phyloP scores from a whole-genome alignment of 2,329 filamentous ascomycete genomes.

The Xylariales sp. region DNA sequence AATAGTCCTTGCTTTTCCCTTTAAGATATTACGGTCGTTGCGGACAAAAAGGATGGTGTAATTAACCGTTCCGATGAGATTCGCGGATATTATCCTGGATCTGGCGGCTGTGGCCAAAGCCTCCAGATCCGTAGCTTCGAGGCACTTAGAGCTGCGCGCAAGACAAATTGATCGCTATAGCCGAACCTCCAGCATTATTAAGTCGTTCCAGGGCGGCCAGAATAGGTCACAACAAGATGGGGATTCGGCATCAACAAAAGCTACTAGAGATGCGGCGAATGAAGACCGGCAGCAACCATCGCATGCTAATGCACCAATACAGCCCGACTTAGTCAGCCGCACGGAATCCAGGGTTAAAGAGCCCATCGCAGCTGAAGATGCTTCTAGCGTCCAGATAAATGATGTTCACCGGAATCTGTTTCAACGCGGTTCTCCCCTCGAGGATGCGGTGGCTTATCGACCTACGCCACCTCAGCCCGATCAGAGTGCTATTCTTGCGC shows the following conservation, averaged over 20 bases:
- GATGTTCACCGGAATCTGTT: slow-evolving; percentile 32
- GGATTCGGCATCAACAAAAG: slow-evolving; percentile 7
- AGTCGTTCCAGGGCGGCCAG: slow-evolving; percentile 49
- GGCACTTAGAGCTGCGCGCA: slow-evolving; percentile 68
- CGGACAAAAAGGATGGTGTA: slow-evolving; percentile 34
- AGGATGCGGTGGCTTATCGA: slow-evolving; percentile 30
- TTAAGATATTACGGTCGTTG: slow-evolving; percentile 1
- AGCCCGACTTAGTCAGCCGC: not conserved
- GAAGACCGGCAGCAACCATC: slow-evolving; percentile 22
- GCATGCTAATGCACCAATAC: slow-evolving; percentile 9
- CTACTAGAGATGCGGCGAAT: slow-evolving; percentile 19
- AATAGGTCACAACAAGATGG: slow-evolving; percentile 2
- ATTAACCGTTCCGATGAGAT: slow-evolving; percentile 59
- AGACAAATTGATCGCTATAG: slow-evolving; percentile 65
- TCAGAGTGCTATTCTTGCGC: slow-evolving; percentile 43
- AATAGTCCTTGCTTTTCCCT: not conserved
- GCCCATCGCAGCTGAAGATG: not conserved
- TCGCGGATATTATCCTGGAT: slow-evolving; percentile 75
- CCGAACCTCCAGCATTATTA: slow-evolving; percentile 58
- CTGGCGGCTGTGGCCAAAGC: slow-evolving; percentile 76
- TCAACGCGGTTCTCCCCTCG: slow-evolving; percentile 22
- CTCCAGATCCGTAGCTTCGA: slow-evolving; percentile 73
- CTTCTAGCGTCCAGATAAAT: not conserved
- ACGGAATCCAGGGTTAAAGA: slow-evolving; percentile 21
- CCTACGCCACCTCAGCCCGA: slow-evolving; percentile 34